These are phyloP conservation scores for Termitomyces sp. DNA, from an alignment of 1,284 basidiomycete genomes.

Conservation along the genomic window DNA sequence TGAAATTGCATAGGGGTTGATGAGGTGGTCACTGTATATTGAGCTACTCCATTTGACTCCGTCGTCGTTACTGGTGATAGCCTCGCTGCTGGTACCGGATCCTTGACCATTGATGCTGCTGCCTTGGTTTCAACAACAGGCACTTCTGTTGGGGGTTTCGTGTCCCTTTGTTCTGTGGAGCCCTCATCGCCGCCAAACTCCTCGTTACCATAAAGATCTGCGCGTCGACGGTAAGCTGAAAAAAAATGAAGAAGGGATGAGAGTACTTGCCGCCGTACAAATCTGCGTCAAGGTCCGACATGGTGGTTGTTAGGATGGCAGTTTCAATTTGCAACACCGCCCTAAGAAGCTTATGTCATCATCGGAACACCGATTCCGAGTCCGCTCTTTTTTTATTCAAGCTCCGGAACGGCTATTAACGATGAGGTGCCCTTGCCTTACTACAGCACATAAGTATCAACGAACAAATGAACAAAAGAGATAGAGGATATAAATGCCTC, in stretches of 20 bases:
- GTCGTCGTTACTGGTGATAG: slow-evolving; percentile 17
- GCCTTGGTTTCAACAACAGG: slow-evolving; percentile 25
- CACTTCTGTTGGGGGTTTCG: slow-evolving; percentile 23
- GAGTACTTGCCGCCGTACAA: slow-evolving; percentile 66
- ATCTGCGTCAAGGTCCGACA: slow-evolving; percentile 81
- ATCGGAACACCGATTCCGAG: not conserved
- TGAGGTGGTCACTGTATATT: slow-evolving; percentile 20
- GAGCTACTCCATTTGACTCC: slow-evolving; percentile 20
- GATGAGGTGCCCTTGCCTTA: too few species aligned
- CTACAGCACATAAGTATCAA: too few species aligned
- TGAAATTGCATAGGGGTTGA: slow-evolving; percentile 29
- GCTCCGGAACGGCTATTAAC: not conserved
- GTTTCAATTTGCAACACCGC: slow-evolving; percentile 19
- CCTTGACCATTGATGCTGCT: slow-evolving; percentile 16
- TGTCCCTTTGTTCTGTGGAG: slow-evolving; percentile 33
- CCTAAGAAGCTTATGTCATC: slow-evolving; percentile 17
- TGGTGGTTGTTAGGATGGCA: slow-evolving; percentile 22
- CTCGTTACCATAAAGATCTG: slow-evolving; percentile 78
- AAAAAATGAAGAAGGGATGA: slow-evolving; percentile 1
- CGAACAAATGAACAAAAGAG: too few species aligned
- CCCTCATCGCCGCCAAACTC: slow-evolving; percentile 46
- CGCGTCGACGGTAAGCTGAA: not conserved
- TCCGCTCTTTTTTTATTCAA: not conserved
- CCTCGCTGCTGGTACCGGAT: slow-evolving; percentile 9
- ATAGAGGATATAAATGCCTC: too few species aligned